A percentile compares a stretch with the other conserved stretches of the same genome.
These are phyloP conservation scores for Millerozyma miso DNA, from an alignment of 805 yeast genomes.

Conservation along the genomic window DNA sequence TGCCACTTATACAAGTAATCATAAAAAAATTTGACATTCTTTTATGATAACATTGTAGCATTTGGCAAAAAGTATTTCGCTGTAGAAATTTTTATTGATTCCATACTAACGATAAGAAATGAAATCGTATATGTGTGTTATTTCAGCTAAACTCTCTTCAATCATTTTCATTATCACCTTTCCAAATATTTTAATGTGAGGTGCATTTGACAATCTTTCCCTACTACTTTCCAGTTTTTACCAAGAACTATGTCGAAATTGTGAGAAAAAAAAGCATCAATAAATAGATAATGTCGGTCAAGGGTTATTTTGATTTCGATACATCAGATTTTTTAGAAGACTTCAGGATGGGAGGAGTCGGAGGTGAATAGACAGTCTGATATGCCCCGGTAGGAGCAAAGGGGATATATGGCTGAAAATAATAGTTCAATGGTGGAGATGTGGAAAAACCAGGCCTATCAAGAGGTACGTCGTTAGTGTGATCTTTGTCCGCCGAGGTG, in stretches of 20 bases:
- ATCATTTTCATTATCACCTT: no score
- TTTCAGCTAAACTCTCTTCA: no score
- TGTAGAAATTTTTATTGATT: neutral
- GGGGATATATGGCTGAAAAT: constrained; percentile 4
- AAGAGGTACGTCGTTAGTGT: neutral
- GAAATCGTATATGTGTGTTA: no score
- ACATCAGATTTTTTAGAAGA: neutral
- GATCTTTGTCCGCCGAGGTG: neutral
- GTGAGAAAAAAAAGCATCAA: neutral
- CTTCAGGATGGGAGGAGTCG: neutral
- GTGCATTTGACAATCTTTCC: no score
- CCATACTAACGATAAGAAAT: no score
- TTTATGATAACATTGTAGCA: no score
- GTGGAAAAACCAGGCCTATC: neutral
- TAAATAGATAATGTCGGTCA: neutral
- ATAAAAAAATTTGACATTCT: no score
- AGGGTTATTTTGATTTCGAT: neutral
- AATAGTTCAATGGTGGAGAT: constrained; percentile 3
- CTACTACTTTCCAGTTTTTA: no score
- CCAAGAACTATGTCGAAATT: no score
- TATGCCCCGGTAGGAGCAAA: constrained; percentile 3
- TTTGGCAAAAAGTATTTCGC: neutral
- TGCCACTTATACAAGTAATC: no score
- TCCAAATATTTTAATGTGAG: no score
- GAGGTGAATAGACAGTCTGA: constrained; percentile 1